Conservation (phyloP, 257 asterid species). For the Buddleja alternifolia region DNA sequence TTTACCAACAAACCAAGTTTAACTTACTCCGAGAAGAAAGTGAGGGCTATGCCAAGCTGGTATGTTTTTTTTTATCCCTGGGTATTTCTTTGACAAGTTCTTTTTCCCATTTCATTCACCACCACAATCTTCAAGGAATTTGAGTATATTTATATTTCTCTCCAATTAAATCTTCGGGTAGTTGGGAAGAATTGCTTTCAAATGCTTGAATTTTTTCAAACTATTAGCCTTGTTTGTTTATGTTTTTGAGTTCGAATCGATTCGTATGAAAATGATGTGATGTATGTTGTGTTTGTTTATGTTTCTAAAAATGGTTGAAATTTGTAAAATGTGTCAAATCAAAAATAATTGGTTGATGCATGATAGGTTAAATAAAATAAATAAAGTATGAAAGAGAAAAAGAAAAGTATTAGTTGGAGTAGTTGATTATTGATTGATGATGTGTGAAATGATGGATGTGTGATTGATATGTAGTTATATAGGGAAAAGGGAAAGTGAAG, state of each 20-base stretch:
- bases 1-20: conserved; percentile 97
- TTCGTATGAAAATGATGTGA: too few species aligned
- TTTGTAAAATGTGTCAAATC: too few species aligned
- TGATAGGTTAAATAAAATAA: too few species aligned
- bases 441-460: too few species aligned
- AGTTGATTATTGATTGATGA: too few species aligned
- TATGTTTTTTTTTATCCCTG: conserved; percentile 31
- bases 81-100: conserved; percentile 19
- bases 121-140: conserved; percentile 15
- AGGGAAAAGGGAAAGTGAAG: too few species aligned
- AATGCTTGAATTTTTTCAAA: conserved; percentile 15
- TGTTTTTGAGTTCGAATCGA: not conserved
- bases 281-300: too few species aligned
- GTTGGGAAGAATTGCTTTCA: not conserved
- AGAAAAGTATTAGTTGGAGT: too few species aligned
- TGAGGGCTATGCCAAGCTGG: conserved; percentile 99
- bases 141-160: not conserved
- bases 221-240: not conserved
- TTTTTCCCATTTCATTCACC: conserved; percentile 3
- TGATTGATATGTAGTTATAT: too few species aligned
- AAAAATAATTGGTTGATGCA: too few species aligned
- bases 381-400: too few species aligned
- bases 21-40: conserved; percentile 99
- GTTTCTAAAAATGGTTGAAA: too few species aligned
- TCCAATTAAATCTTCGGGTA: not conserved